Base-by-base conservation (phyloP, 2,329 filamentous ascomycete genomes). In the Trichophyton equinum region DNA sequence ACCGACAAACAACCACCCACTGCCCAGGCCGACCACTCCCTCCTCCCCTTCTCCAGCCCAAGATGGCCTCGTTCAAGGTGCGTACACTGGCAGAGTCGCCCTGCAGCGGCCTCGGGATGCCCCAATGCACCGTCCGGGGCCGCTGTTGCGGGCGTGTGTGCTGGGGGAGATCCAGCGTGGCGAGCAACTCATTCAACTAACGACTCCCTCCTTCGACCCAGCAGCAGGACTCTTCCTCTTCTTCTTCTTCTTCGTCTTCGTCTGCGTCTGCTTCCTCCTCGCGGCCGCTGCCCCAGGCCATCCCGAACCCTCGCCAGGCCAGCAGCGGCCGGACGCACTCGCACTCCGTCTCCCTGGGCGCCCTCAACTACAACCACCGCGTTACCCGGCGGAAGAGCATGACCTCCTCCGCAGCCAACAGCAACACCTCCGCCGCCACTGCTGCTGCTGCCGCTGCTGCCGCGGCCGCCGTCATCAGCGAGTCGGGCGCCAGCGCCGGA, bases 301-400 rank as follows among this genome's bases (percentile, higher is more conserved):
- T 79, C 68, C 75, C 82, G 60, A 79, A 87, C 58, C 78, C 76
- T 63, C 85, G 85, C 67, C 81, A 84, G 71, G 77, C 82, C 65
- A 36, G 51, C 51, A 84, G 88, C 76, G 82, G 84, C 64, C 86
- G 91, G 70, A 85, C 84, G 68, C 89, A 91, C 77, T 89, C 89
- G 57, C 87, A 94, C 74, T 92, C 89, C 62, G 80, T 91, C 67
- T 87, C 91, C 61, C 82, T 87, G 62, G 84, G 85, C 67, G 84
- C 87, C 62, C 82, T 91, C 70, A 92, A 91, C 77, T 78, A 85
- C 68, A 86, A 84, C 73, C 88, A 96, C 75, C 88, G 94, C 68
- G 85, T 97, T 67, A 91, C 89, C 68, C 89, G 92, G 70, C 85
- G 94, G 69, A 97, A 97, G 82, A 96, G 91, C 76, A 91, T 95